Percentiles rank a stretch among this genome's conserved stretches.
Evolutionary conservation across 2,329 filamentous ascomycete species (phyloP).

Genomic region (Escovopsis sp.): DNA sequence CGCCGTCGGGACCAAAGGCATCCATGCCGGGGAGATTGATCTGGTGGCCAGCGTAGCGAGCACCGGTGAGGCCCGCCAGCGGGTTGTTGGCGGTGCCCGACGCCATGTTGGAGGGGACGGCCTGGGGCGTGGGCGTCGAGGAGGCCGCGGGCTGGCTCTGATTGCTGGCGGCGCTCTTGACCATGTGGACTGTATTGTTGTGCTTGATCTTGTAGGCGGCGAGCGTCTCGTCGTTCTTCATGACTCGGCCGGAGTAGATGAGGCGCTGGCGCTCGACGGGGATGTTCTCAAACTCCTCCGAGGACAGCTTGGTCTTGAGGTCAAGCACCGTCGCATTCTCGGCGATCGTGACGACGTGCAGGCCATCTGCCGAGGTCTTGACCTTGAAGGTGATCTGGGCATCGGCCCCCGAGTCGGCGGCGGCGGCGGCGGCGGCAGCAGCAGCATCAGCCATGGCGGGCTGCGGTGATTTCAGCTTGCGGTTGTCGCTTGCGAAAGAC

Average conservation of each 20-base stretch:
- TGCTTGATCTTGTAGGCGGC: constrained; percentile 87
- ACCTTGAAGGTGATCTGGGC: constrained; percentile 87
- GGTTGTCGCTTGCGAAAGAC: not conserved
- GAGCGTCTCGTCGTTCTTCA: constrained; percentile 86
- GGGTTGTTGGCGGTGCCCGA: constrained; percentile 78
- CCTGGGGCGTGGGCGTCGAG: constrained; percentile 26
- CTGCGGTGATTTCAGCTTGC: not conserved
- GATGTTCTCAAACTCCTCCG: constrained; percentile 70
- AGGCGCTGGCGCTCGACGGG: constrained; percentile 79
- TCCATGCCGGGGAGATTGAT: constrained; percentile 75
- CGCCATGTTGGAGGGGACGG: constrained; percentile 59
- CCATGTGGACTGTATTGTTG: constrained; percentile 89
- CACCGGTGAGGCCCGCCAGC: constrained; percentile 78
- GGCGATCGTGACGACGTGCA: constrained; percentile 68
- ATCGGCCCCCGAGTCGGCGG: constrained; percentile 45
- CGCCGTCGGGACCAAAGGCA: constrained; percentile 86
- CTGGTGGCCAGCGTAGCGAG: constrained; percentile 75
- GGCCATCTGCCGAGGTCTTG: constrained; percentile 86
- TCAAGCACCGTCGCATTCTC: constrained; percentile 65
- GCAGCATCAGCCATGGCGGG: constrained; percentile 49
- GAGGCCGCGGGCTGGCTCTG: constrained; percentile 29
- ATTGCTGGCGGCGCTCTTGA: constrained; percentile 92
- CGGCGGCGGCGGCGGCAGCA: constrained; percentile 47
- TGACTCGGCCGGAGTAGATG: constrained; percentile 92
- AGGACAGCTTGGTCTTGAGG: constrained; percentile 77